These are phyloP conservation scores for Lindgomyces ingoldianus DNA, from an alignment of 495 filamentous ascomycete genomes.

Conservation along the genomic window DNA sequence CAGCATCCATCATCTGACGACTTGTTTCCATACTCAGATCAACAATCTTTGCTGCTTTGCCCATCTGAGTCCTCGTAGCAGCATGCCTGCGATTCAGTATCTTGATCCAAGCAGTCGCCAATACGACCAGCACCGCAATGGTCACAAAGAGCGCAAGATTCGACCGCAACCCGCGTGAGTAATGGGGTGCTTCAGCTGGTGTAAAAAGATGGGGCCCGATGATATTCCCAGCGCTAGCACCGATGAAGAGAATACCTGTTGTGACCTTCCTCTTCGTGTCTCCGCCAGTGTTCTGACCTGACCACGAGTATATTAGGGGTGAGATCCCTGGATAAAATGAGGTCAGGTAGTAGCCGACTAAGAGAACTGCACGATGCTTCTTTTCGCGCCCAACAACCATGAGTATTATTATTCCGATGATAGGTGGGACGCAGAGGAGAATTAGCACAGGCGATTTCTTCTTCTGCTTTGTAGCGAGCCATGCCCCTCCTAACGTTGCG, in stretches of 20 bases:
- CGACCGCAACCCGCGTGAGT: slow-evolving; percentile 56
- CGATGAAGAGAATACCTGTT: slow-evolving; percentile 59
- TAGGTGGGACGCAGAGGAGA: slow-evolving; percentile 57
- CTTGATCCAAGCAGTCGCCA: slow-evolving; percentile 51
- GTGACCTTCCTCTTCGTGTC: slow-evolving; percentile 65
- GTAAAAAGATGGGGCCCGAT: slow-evolving; percentile 59
- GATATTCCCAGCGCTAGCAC: slow-evolving; percentile 62
- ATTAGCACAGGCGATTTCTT: slow-evolving; percentile 61
- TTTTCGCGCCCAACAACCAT: slow-evolving; percentile 52
- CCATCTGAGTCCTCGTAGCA: slow-evolving; percentile 50
- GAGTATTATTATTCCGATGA: slow-evolving; percentile 59
- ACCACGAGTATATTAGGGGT: slow-evolving; percentile 65
- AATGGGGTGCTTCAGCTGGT: slow-evolving; percentile 56
- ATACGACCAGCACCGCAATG: slow-evolving; percentile 50
- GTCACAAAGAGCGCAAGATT: slow-evolving; percentile 60
- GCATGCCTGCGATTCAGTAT: slow-evolving; percentile 57
- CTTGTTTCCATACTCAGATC: slow-evolving; percentile 39
- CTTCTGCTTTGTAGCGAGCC: slow-evolving; percentile 54
- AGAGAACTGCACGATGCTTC: slow-evolving; percentile 51
- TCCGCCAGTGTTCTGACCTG: slow-evolving; percentile 62
- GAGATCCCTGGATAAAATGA: slow-evolving; percentile 60
- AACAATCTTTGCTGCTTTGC: slow-evolving; percentile 48
- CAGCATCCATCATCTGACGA: slow-evolving; percentile 21
- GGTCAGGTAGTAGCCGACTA: slow-evolving; percentile 64
- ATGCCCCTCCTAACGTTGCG: slow-evolving; percentile 60